Percentiles rank a stretch among this genome's conserved stretches.
Conservation (phyloP, 805 yeast genomes). For the Yarrowia divulgata region DNA sequence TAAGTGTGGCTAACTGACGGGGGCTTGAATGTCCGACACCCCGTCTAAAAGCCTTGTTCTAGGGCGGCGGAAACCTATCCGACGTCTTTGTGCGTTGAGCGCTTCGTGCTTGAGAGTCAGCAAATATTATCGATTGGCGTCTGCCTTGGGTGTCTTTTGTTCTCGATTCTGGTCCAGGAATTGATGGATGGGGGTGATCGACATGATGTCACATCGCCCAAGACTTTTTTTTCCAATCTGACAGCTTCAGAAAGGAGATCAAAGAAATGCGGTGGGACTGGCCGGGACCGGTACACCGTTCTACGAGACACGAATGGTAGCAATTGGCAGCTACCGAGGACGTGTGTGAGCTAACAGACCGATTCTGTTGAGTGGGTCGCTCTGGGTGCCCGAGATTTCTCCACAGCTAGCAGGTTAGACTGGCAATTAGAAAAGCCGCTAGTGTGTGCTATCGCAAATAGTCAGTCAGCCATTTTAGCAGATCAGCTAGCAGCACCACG, state of each 20-base stretch:
- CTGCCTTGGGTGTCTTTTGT: no score
- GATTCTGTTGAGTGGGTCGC: neutral
- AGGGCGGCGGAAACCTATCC: no score
- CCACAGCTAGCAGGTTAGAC: conserved; percentile 1
- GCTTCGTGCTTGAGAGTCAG: no score
- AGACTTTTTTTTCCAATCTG: neutral
- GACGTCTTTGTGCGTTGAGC: no score
- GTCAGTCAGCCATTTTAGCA: conserved; percentile 2
- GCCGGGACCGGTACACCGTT: no score
- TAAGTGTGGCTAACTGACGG: no score
- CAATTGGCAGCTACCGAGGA: no score
- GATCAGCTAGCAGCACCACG: conserved; percentile 3
- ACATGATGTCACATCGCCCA: neutral
- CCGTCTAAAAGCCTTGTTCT: no score
- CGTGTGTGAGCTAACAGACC: neutral
- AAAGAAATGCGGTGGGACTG: no score
- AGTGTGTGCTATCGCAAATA: conserved; percentile 17
- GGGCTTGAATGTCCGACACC: no score
- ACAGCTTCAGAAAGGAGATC: neutral
- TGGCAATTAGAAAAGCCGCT: conserved; percentile 8
- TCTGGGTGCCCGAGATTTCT: conserved; percentile 15
- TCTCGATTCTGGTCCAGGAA: conserved; percentile 9
- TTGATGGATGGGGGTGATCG: neutral
- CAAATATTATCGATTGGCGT: neutral
- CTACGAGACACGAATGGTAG: no score